Evolutionary conservation across 2,329 filamentous ascomycete species (phyloP).

Genomic region (Fonsecaea multimorphosa): DNA sequence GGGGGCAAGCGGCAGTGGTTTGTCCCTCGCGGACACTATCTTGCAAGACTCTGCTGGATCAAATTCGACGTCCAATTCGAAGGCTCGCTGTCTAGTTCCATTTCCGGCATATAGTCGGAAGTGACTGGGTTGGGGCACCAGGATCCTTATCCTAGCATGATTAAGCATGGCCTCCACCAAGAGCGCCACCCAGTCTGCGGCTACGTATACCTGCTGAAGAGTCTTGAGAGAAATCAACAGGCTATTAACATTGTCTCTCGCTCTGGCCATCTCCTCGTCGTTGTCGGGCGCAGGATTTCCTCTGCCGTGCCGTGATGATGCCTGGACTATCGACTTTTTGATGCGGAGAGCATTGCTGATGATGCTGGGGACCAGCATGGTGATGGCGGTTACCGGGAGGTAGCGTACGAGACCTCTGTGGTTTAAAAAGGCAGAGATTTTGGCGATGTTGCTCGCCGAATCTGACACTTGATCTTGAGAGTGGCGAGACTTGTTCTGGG

Average conservation of each 20-base stretch:
- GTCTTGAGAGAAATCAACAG: conserved; percentile 6
- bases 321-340: background rate
- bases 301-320: background rate
- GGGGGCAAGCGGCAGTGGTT: background rate
- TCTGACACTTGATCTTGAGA: conserved; percentile 10
- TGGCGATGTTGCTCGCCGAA: conserved; percentile 11
- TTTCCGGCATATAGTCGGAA: background rate
- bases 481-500: background rate
- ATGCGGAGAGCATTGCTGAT: conserved; percentile 9
- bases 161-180: conserved; percentile 9
- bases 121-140: background rate
- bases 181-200: background rate
- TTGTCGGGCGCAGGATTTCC: background rate
- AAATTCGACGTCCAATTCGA: background rate
- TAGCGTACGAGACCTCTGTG: conserved; percentile 14
- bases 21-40: background rate
- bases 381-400: conserved; percentile 17
- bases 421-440: conserved; percentile 13
- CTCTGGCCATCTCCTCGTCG: background rate
- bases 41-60: background rate
- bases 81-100: background rate
- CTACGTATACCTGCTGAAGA: conserved; percentile 8
- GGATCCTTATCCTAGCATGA: background rate
- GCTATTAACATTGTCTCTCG: conserved; percentile 14
- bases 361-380: conserved; percentile 23